Evolutionary conservation across 2,329 filamentous ascomycete species (phyloP), one percentile per base, ranked within the genome.

Genomic region (Nemania diffusa): DNA sequence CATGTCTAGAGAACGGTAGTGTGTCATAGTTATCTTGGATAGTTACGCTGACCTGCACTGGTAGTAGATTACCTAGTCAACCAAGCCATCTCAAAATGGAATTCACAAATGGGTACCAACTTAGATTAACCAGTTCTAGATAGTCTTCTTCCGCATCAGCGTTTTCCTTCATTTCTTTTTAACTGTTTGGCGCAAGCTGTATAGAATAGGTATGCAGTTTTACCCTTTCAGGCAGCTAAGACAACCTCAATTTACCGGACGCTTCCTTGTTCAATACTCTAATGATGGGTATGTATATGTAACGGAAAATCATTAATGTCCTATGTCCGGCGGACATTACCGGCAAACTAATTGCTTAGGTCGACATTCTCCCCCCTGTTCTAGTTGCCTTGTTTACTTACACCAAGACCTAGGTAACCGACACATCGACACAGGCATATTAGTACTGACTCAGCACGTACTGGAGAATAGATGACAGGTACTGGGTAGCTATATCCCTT

Each of bases 161-260:
- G 51, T 50, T 46, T 55, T 40, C 51, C 29, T 13, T 51, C 26
- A 42, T 58, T 65, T 50, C 50, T 29, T 62, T 57, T 51, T 26
- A 51, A 5, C 15, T 55, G 37, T 27, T 34, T 29, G 32, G 52
- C 44, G 48, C 34, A 20, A 46, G 40, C 17, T 3, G 17, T 44
- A n/a, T 15, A 44, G 40, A 44, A 44, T 44, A 32, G 37, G 9
- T 48, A 7, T 24, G 11, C 17, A 42, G 44, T 59, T 53, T 58
- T 67, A 63, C 64, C 58, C 13, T 58, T 55, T 63, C 59, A 50
- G 59, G 64, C 46, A 58, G 59, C 56, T 63, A 27, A 34, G 20
- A 29, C 17, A 29, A 58, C 22, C 20, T 26, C 52, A 44, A 53
- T 13, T 57, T 29, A 42, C 46, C 58, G 29, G 27, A 24, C 46